Conservation (phyloP, 495 filamentous ascomycete genomes). For the Pyrenula massariospora region DNA sequence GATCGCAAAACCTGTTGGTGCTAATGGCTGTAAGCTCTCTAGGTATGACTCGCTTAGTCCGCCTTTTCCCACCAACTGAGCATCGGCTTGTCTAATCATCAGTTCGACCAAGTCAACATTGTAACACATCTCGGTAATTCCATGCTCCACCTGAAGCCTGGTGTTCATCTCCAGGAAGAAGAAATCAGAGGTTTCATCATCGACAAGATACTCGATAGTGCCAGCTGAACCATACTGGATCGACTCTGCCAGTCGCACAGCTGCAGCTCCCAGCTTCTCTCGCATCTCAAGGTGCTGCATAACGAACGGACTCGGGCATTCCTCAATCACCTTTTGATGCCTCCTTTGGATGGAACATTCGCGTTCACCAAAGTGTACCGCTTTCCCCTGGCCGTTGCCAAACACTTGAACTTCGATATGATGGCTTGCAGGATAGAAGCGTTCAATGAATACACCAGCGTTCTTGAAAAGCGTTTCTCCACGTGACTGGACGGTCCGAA, state of each 20-base stretch:
- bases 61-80: conserved; percentile 23
- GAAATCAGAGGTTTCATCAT: conserved; percentile 43
- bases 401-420: conserved; percentile 38
- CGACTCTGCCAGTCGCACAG: conserved; percentile 34
- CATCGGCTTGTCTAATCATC: conserved; percentile 42
- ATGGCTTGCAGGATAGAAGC: conserved; percentile 26
- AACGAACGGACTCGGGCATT: conserved; percentile 41
- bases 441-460: conserved; percentile 31
- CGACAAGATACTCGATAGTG: conserved; percentile 54
- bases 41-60: conserved; percentile 24
- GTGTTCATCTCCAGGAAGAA: conserved; percentile 65
- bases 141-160: conserved; percentile 55
- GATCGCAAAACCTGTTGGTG: conserved; percentile 36
- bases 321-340: conserved; percentile 47
- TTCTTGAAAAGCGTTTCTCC: conserved; percentile 33
- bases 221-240: conserved; percentile 49
- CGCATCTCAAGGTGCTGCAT: conserved; percentile 28
- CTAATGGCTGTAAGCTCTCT: conserved; percentile 15
- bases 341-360: conserved; percentile 36
- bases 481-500: conserved; percentile 21
- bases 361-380: conserved; percentile 28
- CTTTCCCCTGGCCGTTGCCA: conserved; percentile 29
- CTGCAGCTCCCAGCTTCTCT: conserved; percentile 34
- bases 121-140: conserved; percentile 50
- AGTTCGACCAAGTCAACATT: conserved; percentile 46